Evolutionary conservation across 116 monocot genomes (phyloP).

Genomic region (Trichopus zeylanicus): DNA sequence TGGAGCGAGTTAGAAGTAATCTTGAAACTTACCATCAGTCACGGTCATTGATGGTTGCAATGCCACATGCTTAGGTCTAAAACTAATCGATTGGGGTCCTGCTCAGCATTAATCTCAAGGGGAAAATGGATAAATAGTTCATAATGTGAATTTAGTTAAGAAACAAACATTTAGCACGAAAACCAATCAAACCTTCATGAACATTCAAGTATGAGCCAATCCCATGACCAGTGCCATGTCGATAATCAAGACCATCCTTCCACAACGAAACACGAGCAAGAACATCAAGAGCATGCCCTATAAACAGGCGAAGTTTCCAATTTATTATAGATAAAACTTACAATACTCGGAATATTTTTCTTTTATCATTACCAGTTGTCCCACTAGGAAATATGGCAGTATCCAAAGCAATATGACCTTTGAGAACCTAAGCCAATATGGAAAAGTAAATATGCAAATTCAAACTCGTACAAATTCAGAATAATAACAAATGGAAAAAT

Average conservation of each 20-base stretch:
- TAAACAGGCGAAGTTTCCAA: not conserved
- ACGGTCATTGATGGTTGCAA: conserved; percentile 92
- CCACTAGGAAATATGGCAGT: conserved; percentile 87
- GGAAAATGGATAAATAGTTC: not conserved
- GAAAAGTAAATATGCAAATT: not conserved
- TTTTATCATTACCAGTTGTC: conserved; percentile 63
- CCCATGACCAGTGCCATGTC: conserved; percentile 98
- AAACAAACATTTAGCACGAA: not conserved
- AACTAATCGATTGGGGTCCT: conserved; percentile 98
- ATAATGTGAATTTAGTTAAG: not conserved
- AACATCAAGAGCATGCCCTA: conserved; percentile 90
- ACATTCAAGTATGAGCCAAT: conserved; percentile 92
- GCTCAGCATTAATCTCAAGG: conserved; percentile 10
- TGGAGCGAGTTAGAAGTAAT: too few relatives aligned
- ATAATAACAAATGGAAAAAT: too few relatives aligned
- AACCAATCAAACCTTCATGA: conserved; percentile 71
- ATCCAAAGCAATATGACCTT: conserved; percentile 96
- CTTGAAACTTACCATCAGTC: conserved; percentile 74
- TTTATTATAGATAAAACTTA: not conserved
- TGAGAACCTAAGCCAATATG: conserved; percentile 96
- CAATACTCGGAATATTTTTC: not conserved
- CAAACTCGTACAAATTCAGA: not conserved
- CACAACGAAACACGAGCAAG: conserved; percentile 86
- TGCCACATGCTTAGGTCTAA: conserved; percentile 76
- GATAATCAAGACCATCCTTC: conserved; percentile 95